Evolutionary conservation across 164 flowering plant genomes (phyloP).

Genomic region (Magnolia officinalis): DNA sequence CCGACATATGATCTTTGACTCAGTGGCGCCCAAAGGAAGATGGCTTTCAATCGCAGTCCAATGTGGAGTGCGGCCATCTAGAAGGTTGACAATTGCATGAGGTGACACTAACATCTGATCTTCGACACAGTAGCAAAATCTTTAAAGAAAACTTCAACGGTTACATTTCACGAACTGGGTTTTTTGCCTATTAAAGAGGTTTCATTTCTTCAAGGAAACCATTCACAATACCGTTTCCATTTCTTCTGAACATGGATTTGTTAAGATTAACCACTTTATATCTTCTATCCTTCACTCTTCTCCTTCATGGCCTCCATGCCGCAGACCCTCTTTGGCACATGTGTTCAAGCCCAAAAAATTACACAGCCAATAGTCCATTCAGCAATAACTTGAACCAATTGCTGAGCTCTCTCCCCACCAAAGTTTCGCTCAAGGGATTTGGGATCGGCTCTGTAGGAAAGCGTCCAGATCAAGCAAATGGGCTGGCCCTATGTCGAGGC

Average conservation of each 20-base stretch:
- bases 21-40: too few species aligned
- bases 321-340: slow-evolving; percentile 20
- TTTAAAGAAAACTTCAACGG: too few species aligned
- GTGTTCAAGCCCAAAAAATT: slow-evolving; percentile 19
- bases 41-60: too few species aligned
- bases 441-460: slow-evolving; percentile 9
- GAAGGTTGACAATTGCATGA: too few species aligned
- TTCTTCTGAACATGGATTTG: slow-evolving; percentile 4
- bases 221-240: background rate
- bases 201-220: background rate
- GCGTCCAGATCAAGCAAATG: slow-evolving; percentile 11
- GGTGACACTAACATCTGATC: too few species aligned
- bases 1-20: too few species aligned
- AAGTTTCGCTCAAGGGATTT: slow-evolving; percentile 30
- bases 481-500: slow-evolving; percentile 45
- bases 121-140: too few species aligned
- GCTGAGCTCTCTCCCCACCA: slow-evolving; percentile 19
- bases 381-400: slow-evolving; percentile 26
- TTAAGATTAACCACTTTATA: slow-evolving; percentile 1
- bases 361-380: slow-evolving; percentile 15
- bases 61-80: too few species aligned
- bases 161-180: too few species aligned
- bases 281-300: slow-evolving; percentile 15
- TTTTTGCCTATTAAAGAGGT: too few species aligned
- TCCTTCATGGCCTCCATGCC: slow-evolving; percentile 16